Evolutionary conservation across 805 yeast genomes (phyloP).

Genomic region (Saccharomycopsis microspora): DNA sequence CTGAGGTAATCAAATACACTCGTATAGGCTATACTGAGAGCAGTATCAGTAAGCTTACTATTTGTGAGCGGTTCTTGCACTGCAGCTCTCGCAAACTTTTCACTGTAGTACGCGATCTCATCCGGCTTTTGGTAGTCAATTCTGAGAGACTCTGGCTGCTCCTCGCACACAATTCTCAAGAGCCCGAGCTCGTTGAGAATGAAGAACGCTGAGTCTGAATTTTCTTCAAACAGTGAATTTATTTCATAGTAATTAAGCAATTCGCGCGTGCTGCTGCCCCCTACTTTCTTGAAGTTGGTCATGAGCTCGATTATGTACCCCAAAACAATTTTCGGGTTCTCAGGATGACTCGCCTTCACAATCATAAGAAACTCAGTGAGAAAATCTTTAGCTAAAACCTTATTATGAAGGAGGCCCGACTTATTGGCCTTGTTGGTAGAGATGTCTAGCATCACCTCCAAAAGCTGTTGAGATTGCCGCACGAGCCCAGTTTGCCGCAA

Average conservation of each 20-base stretch:
- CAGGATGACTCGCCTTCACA: constrained; percentile 2
- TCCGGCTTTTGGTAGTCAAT: constrained; percentile 8
- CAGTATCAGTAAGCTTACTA: constrained; percentile 1
- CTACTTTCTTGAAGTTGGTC: not conserved
- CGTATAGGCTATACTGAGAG: constrained; percentile 10
- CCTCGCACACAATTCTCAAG: constrained; percentile 5
- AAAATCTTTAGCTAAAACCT: constrained; percentile 4
- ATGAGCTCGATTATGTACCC: constrained; percentile 10
- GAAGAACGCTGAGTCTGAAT: constrained; percentile 6
- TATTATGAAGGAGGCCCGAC: too few species aligned
- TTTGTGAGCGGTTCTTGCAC: not conserved
- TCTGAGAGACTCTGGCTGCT: not conserved
- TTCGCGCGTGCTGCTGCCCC: too few species aligned
- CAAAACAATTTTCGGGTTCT: constrained; percentile 7
- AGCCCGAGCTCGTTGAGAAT: constrained; percentile 12
- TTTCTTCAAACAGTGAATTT: not conserved
- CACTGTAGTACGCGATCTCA: constrained; percentile 3
- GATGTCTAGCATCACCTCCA: constrained; percentile 6
- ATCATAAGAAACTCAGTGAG: constrained; percentile 11
- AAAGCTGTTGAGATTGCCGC: constrained; percentile 7
- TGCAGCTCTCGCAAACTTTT: constrained; percentile 3
- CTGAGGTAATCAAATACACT: constrained; percentile 1
- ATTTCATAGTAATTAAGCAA: too few species aligned
- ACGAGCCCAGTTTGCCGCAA: constrained; percentile 10
- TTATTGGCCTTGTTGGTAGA: not conserved